Percentiles rank a stretch among this genome's conserved stretches.
phyloP scores from a whole-genome alignment of 345 rosid species.

The Dimocarpus longan region DNA sequence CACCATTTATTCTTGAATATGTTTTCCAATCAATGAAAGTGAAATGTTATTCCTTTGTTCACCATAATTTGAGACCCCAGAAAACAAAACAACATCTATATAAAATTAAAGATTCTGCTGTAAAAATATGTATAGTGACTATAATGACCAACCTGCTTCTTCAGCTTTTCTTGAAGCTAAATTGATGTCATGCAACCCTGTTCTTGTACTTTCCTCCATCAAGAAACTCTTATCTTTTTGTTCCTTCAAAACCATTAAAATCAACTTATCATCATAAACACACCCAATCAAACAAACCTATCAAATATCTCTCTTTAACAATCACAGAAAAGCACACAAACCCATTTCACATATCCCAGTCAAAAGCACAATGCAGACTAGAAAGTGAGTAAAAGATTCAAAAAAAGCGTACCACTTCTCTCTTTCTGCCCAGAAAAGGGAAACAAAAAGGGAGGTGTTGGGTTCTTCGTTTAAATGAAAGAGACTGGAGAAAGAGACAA shows the following conservation, averaged over 20 bases:
- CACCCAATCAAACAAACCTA: neutral
- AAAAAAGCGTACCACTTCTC: slow-evolving; percentile 8
- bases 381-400: slow-evolving; percentile 5
- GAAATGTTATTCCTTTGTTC: neutral
- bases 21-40: neutral
- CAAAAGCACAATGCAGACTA: neutral
- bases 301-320: neutral
- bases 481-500: neutral
- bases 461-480: neutral
- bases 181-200: slow-evolving; percentile 55
- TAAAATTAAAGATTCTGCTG: neutral
- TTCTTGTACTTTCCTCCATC: slow-evolving; percentile 56
- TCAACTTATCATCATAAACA: slow-evolving; percentile 1
- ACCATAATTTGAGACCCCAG: neutral
- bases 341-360: neutral
- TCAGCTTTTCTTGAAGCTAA: slow-evolving; percentile 93
- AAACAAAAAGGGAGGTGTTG: neutral
- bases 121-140: too few species aligned
- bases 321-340: neutral
- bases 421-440: slow-evolving; percentile 1
- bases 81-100: neutral
- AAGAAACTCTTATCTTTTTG: slow-evolving; percentile 17
- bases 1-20: too few species aligned
- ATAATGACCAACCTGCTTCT: slow-evolving; percentile 63
- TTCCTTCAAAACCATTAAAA: slow-evolving; percentile 17